Base-by-base conservation (phyloP, 106 monocot genomes). In the Dendrobium nobile region DNA sequence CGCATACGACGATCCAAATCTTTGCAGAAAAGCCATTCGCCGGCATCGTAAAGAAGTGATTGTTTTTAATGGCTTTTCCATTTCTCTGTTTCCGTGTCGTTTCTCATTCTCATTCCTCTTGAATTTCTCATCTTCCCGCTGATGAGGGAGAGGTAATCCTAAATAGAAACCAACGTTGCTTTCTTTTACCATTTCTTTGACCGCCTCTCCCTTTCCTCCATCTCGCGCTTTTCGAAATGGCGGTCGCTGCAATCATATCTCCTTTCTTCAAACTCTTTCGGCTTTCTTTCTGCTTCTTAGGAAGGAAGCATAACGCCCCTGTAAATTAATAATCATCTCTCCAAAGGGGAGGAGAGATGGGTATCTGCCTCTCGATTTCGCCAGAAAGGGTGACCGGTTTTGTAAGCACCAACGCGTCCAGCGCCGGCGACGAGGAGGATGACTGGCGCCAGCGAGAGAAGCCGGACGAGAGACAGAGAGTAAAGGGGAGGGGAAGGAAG, bases 301-400 rank as follows among this genome's bases (percentile, higher is more conserved):
- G 16, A 5, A 72, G 16, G 9, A 37, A 40, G 9, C 37, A 72
- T 15, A 72, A 37, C 72, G 16, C 15, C 13, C 37, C 28, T 16
- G 40, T 72, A 72, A 67, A 37, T 72, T 40, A 27, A 72, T 17
- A 16, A 1, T 72, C 28, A 27, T 72, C 8, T 72, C 13, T 27
- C 72, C 40, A 15, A 72, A 40, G 72, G 41, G 9, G 20, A 41
- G 9, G 20, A 61, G 82, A 9, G 79, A 88, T 88, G 88, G 88
- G 88, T 13, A 28, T 41, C 16, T 88, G 88, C 72, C 73, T 79
- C 40, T 84, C 84, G 24, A 67, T 37, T 75, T 54, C 79, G 67
- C 61, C 73, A 75, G 72, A 72, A 28, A 85, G 79, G 59, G 72
- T 80, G 45, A 82, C 56, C 54, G 72, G 82, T 28, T 64, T 47